phyloP scores from a whole-genome alignment of 2,329 filamentous ascomycete species.

The Xylaria polymorpha region DNA sequence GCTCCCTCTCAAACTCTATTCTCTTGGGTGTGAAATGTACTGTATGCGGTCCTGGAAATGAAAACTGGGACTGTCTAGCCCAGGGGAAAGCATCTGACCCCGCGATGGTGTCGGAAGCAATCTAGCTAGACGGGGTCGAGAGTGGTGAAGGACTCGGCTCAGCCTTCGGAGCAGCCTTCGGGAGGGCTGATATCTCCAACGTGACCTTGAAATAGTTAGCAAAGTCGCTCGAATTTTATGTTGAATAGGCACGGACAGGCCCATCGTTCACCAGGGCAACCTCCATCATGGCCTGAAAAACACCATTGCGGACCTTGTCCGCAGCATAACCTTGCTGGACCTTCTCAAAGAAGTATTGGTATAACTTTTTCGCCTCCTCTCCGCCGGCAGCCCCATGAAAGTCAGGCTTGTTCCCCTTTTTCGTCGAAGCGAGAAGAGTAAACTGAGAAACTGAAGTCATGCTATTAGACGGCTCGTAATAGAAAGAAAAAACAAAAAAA shows the following conservation, averaged over 20 bases:
- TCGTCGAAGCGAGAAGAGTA: constrained; percentile 90
- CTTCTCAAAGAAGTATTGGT: constrained; percentile 83
- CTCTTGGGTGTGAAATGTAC: not conserved
- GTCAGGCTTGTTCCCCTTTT: constrained; percentile 94
- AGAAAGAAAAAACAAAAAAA: no score
- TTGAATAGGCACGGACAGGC: constrained; percentile 60
- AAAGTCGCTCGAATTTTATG: constrained; percentile 1
- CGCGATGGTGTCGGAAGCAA: not conserved
- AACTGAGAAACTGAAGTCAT: constrained; percentile 85
- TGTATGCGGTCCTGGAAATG: not conserved
- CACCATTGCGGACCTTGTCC: constrained; percentile 89
- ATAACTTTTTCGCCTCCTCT: constrained; percentile 82
- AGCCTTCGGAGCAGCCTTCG: constrained; percentile 33
- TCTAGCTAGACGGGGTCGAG: constrained; percentile 11
- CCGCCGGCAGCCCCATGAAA: constrained; percentile 89
- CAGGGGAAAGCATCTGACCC: not conserved
- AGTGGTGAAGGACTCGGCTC: constrained; percentile 34
- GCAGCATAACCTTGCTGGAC: constrained; percentile 77
- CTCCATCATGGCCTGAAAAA: constrained; percentile 99
- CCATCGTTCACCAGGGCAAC: constrained; percentile 91
- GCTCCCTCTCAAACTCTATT: not conserved
- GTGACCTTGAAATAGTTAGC: constrained; percentile 52
- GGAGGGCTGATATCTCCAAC: constrained; percentile 51
- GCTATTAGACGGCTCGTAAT: constrained; percentile 22
- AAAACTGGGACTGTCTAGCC: not conserved